phyloP scores from a whole-genome alignment of 2,329 filamentous ascomycete genomes.

The Cladophialophora immunda region DNA sequence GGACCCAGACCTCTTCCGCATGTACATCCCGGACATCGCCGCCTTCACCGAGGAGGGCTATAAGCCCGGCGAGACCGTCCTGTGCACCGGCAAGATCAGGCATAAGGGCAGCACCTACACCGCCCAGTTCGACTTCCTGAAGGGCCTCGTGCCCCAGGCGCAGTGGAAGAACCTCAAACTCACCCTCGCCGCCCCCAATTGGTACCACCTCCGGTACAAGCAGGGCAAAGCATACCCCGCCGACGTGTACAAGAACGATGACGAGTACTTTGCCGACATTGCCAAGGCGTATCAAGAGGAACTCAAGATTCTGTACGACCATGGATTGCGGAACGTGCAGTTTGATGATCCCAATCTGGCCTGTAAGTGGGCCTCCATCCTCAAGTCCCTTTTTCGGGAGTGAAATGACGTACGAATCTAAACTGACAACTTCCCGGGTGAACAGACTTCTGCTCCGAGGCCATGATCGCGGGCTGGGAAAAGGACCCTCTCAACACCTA shows the following conservation, averaged over 20 bases:
- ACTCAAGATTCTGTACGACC: slow-evolving; percentile 63
- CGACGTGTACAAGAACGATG: slow-evolving; percentile 60
- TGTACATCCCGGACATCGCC: slow-evolving; percentile 64
- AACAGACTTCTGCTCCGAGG: slow-evolving; percentile 71
- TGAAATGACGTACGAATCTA: too few species aligned
- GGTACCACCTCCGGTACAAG: slow-evolving; percentile 67
- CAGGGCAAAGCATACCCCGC: slow-evolving; percentile 58
- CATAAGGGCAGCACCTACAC: slow-evolving; percentile 54
- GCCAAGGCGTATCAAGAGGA: slow-evolving; percentile 67
- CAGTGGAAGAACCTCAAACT: slow-evolving; percentile 68
- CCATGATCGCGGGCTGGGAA: slow-evolving; percentile 71
- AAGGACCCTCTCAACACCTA: slow-evolving; percentile 70
- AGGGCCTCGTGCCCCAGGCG: slow-evolving; percentile 62
- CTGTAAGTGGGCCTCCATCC: slow-evolving; percentile 56
- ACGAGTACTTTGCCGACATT: slow-evolving; percentile 67
- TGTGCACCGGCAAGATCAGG: slow-evolving; percentile 61
- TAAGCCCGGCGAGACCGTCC: slow-evolving; percentile 59
- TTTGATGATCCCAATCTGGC: slow-evolving; percentile 69
- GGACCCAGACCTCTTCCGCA: slow-evolving; percentile 57
- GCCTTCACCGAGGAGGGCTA: slow-evolving; percentile 62
- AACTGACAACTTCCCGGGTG: too few species aligned
- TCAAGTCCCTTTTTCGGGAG: slow-evolving; percentile 43
- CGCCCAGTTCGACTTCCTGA: slow-evolving; percentile 63
- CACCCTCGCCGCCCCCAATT: slow-evolving; percentile 67
- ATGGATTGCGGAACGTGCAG: slow-evolving; percentile 66